Conservation (phyloP, 116 monocot genomes). For the Posidonia oceanica region DNA sequence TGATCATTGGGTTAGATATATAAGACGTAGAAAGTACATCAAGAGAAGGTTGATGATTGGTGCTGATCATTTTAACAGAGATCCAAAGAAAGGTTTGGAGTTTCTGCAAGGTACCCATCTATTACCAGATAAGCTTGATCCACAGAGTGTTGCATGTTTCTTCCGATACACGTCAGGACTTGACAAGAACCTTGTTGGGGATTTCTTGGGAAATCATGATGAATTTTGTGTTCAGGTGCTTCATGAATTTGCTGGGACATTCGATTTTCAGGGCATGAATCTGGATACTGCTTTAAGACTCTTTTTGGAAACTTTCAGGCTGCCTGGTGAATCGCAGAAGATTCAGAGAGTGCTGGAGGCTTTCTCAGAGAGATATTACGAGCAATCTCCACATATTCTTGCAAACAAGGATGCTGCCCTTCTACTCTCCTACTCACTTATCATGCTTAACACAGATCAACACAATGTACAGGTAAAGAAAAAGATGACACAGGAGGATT, state of each 20-base stretch:
- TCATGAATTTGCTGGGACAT: conserved; percentile 85
- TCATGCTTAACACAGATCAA: conserved; percentile 88
- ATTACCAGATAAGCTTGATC: conserved; percentile 67
- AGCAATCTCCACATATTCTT: conserved; percentile 69
- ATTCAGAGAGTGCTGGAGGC: conserved; percentile 89
- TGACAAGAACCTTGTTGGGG: conserved; percentile 79
- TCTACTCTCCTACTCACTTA: conserved; percentile 68
- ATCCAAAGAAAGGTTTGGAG: conserved; percentile 74
- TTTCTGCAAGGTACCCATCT: conserved; percentile 62
- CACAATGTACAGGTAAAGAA: conserved; percentile 94
- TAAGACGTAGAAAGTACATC: conserved; percentile 52
- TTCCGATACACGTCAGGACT: conserved; percentile 73
- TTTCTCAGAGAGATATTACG: conserved; percentile 86
- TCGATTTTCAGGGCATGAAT: conserved; percentile 82
- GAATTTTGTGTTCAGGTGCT: conserved; percentile 76
- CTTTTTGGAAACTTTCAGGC: conserved; percentile 74
- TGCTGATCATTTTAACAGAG: conserved; percentile 74
- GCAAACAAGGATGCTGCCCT: conserved; percentile 89
- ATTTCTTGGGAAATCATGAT: conserved; percentile 88
- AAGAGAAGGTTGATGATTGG: conserved; percentile 70
- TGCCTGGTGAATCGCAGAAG: conserved; percentile 93
- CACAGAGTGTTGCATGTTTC: conserved; percentile 65
- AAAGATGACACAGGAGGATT: conserved; percentile 95
- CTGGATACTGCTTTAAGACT: conserved; percentile 77
- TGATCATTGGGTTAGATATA: conserved; percentile 57